Evolutionary conservation across 129 eudicot species (phyloP), one percentile per base, ranked within the genome.

Genomic region (Ambrosia artemisiifolia): DNA sequence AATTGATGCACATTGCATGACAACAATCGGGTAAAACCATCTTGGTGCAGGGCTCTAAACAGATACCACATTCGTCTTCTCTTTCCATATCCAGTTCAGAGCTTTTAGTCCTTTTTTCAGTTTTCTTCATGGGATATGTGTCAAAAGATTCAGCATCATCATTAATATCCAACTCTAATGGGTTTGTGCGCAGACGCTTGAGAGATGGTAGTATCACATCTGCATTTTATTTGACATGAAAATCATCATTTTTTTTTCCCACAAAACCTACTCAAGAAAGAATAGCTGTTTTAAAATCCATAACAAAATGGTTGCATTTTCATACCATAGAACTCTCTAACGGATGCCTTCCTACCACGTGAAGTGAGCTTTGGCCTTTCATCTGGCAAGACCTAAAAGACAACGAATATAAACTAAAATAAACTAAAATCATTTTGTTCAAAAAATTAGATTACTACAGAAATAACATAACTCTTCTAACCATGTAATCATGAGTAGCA

Each of bases 41-140:
- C 77, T 85, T 87, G 67, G 87, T 72, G 86, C 86, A 82, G 35
- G 85, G 81, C 67, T 91, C 97, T 82, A 91, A 77, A 75, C 97
- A 91, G 30, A 91, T 91, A 36, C 97, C 97, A 88, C 97, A 91
- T 77, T 91, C 97, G 20, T 87, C 95, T 68, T 91, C 97, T 72
- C 82, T 76, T 75, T 87, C 97, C 34, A 75, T 48, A 82, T 87
- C 95, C 44, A 40, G 66, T 67, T 72, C 77, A 33, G 60, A 62
- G 43, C 16, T 43, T 61, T 64, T 85, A 18, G 32, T 81, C 51
- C 53, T 76, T 59, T 69, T 84, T 47, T 76, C 79, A 0, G 24
- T 5, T 63, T 59, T 75, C 63, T 70, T 82, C 63, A 19, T 55
- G 18, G 74, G 65, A 72, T 50, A 34, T 60, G 53, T 59, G 18